Evolutionary conservation across 768 basidiomycete genomes (phyloP), one percentile per base, ranked within the genome.

Genomic region (Termitomyces sp.): DNA sequence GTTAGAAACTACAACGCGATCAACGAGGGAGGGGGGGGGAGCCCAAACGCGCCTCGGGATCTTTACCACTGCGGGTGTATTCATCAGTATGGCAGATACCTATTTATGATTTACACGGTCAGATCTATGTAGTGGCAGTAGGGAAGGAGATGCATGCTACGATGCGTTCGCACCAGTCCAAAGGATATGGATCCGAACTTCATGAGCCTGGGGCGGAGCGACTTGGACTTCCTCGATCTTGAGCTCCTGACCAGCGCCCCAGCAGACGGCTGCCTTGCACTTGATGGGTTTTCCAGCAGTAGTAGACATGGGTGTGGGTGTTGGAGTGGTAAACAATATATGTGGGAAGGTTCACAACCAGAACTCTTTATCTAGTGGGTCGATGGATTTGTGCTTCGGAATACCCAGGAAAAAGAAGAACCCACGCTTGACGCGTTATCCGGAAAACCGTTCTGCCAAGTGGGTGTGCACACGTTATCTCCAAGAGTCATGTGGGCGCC

Each of bases 81-180:
- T 95, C 95, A 67, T 98, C 95, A 67, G 96, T 98, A 73, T 98
- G 95, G 75, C 97, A 99, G 69, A 99, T 90, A 59, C 90, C 90
- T 90, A 57, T 0, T 1, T 7, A 29, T 29, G 29, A 7, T 8
- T 9, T 16, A 27, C 25, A 17, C 17, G 21, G 16, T 34, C 41
- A 31, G 29, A 16, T 3, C 11, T 21, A 29, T 9, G 19, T 2
- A 34, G 3, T 12, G 10, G 19, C 17, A 10, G 5, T 27, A 37
- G 12, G n/a, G n/a, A n/a, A n/a, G n/a, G n/a, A n/a, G n/a, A n/a
- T n/a, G n/a, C n/a, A n/a, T 23, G 2, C 35, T 3, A 51, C 56
- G 38, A 53, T 37, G 16, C 32, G 34, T 40, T 68, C 78, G 61
- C 66, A 83, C 95, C 97, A 46, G 94, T 97, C 78, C 93, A 83